Percentiles rank a stretch among this genome's conserved stretches.
These are phyloP conservation scores for Whalleya microplaca DNA, from an alignment of 2,329 filamentous ascomycete genomes.

Conservation along the genomic window DNA sequence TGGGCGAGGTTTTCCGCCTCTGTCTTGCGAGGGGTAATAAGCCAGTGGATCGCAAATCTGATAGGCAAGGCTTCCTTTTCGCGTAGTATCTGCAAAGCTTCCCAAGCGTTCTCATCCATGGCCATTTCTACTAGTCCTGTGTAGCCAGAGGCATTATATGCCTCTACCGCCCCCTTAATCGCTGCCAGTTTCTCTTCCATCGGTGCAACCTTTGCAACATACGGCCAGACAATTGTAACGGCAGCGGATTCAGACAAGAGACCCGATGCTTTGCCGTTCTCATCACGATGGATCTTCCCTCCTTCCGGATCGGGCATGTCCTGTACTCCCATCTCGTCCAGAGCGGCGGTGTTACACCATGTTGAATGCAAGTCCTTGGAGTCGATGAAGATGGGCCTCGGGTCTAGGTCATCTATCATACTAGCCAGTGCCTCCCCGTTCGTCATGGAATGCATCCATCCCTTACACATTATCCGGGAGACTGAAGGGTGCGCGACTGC, in stretches of 20 bases:
- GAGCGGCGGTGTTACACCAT: constrained; percentile 58
- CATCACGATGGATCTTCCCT: constrained; percentile 55
- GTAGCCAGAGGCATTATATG: constrained; percentile 55
- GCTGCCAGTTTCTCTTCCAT: constrained; percentile 52
- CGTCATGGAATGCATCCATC: constrained; percentile 62
- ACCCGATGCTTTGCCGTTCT: constrained; percentile 50
- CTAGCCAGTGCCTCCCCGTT: constrained; percentile 50
- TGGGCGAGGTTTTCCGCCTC: constrained; percentile 51
- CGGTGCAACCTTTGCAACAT: constrained; percentile 51
- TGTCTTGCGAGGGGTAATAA: constrained; percentile 50
- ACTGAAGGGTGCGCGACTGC: constrained; percentile 49
- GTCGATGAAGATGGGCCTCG: constrained; percentile 58
- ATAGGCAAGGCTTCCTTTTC: constrained; percentile 44
- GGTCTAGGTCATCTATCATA: constrained; percentile 55
- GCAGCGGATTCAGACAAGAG: constrained; percentile 59
- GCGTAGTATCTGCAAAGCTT: constrained; percentile 49
- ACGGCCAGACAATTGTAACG: constrained; percentile 58
- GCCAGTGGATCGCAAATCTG: constrained; percentile 60
- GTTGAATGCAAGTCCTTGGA: constrained; percentile 60
- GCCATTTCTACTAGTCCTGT: constrained; percentile 63
- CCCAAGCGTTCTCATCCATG: constrained; percentile 60
- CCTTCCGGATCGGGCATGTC: constrained; percentile 52
- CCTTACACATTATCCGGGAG: constrained; percentile 53
- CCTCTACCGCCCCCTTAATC: constrained; percentile 49
- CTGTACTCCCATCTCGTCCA: constrained; percentile 53